Conservation (phyloP, 768 basidiomycete species). For the Boletus speciosus region DNA sequence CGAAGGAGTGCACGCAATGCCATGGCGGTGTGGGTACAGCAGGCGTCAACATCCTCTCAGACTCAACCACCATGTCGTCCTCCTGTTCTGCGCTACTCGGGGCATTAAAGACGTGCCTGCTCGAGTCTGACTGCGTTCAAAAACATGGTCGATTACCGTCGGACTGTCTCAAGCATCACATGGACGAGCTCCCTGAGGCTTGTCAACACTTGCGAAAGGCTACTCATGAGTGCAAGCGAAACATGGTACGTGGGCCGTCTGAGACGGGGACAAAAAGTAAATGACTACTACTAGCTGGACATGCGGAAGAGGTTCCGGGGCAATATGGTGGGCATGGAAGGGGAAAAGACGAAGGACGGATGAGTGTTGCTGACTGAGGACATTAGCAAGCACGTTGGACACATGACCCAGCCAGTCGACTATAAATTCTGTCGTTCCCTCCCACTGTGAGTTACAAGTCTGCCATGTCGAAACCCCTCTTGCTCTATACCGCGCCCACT, state of each 20-base stretch:
- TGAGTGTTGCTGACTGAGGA: constrained; percentile 7
- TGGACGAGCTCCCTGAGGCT: constrained; percentile 71
- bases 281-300: constrained; percentile 50
- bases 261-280: background rate
- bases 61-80: constrained; percentile 56
- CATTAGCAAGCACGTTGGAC: constrained; percentile 19
- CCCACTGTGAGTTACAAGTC: background rate
- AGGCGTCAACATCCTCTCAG: background rate
- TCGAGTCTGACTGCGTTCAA: constrained; percentile 83
- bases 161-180: constrained; percentile 76
- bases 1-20: constrained; percentile 44
- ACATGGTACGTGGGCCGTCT: constrained; percentile 56
- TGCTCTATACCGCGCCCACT: constrained; percentile 42
- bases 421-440: constrained; percentile 10
- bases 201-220: constrained; percentile 78
- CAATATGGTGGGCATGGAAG: constrained; percentile 55
- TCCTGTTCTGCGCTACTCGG: constrained; percentile 74
- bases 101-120: constrained; percentile 80
- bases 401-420: constrained; percentile 8
- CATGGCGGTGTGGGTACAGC: constrained; percentile 15
- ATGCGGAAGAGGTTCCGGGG: constrained; percentile 84
- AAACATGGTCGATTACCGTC: constrained; percentile 79
- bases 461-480: constrained; percentile 25
- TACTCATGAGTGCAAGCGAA: constrained; percentile 87
- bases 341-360: constrained; percentile 11